Evolutionary conservation across 2,329 filamentous ascomycete species (phyloP).

Genomic region (Lasiodiplodia hormozganensis): DNA sequence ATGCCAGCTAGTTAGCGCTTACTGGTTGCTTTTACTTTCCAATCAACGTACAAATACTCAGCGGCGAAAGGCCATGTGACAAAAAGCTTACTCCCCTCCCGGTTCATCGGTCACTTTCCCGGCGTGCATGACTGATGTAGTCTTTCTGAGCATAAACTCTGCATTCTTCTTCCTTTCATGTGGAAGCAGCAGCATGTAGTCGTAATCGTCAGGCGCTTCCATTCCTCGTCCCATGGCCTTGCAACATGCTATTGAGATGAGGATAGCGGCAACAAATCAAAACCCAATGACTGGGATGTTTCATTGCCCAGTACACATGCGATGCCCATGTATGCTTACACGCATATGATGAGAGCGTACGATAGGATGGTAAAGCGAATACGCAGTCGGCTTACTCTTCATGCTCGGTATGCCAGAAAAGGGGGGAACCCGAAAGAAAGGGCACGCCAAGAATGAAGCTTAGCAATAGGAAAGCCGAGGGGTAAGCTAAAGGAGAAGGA

Average conservation of each 20-base stretch:
- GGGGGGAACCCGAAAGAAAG: background rate
- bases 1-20: background rate
- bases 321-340: constrained; percentile 13
- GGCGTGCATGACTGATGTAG: background rate
- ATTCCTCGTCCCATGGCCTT: background rate
- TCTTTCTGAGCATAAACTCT: background rate
- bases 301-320: background rate
- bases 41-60: background rate
- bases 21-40: background rate
- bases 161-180: background rate
- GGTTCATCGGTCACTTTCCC: background rate
- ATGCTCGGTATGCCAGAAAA: background rate
- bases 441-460: background rate
- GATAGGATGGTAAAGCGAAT: background rate
- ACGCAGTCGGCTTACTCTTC: constrained; percentile 12
- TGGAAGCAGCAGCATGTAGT: background rate
- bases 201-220: background rate
- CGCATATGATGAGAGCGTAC: constrained; percentile 4
- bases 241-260: background rate
- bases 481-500: background rate
- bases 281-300: background rate
- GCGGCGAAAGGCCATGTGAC: background rate
- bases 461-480: background rate
- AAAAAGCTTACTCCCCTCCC: background rate
- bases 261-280: background rate